phyloP scores from a whole-genome alignment of 352 stramenopile species.

The Globisporangium canariense region DNA sequence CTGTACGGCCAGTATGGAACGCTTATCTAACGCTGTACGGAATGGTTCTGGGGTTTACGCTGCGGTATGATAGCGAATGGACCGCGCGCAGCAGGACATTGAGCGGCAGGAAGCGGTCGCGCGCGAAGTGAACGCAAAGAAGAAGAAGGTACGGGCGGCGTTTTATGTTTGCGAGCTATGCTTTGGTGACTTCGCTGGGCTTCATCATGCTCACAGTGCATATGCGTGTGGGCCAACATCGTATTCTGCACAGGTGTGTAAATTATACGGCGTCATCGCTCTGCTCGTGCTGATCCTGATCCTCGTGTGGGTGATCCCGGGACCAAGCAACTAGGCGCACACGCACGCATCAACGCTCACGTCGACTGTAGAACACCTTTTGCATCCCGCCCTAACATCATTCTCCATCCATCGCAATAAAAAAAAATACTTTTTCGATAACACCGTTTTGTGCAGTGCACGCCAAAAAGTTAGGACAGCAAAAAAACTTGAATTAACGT shows the following conservation, averaged over 20 bases:
- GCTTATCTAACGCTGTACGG: conserved; percentile 8
- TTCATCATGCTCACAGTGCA: background rate
- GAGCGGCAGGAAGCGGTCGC: conserved; percentile 54
- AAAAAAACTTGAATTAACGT: too few species aligned
- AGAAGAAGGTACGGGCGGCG: conserved; percentile 46
- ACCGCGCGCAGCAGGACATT: conserved; percentile 58
- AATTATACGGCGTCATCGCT: conserved; percentile 70
- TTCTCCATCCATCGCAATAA: too few species aligned
- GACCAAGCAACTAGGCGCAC: conserved; percentile 6
- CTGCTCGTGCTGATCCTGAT: conserved; percentile 62
- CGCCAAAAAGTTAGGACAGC: too few species aligned
- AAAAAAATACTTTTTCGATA: too few species aligned
- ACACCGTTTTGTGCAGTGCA: too few species aligned
- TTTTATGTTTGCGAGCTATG: background rate
- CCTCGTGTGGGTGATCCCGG: conserved; percentile 52
- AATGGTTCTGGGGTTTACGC: too few species aligned
- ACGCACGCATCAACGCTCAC: background rate
- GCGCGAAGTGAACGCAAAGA: conserved; percentile 61
- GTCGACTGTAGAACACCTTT: too few species aligned
- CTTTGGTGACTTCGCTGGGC: background rate
- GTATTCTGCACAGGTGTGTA: conserved; percentile 36
- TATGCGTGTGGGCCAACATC: background rate
- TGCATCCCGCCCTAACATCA: too few species aligned
- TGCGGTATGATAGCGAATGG: conserved; percentile 46
- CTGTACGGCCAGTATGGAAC: conserved; percentile 1